Evolutionary conservation across 352 stramenopile genomes (phyloP).

Genomic region (Globisporangium alternatum): DNA sequence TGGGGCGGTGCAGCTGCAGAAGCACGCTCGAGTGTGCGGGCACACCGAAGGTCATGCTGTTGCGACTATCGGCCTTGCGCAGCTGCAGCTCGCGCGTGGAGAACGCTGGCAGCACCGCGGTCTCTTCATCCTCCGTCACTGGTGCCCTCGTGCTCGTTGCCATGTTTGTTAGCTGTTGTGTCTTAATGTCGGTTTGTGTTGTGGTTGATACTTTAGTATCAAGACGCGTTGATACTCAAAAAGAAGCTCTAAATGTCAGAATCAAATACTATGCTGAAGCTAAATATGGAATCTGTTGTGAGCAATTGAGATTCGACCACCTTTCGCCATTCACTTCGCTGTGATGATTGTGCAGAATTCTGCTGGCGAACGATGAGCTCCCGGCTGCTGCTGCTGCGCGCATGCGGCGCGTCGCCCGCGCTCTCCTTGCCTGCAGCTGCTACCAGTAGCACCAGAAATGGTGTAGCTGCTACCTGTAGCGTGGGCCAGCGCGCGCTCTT

Average conservation of each 20-base stretch:
- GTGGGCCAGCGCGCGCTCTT: slow-evolving; percentile 19
- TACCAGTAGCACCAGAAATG: too few relatives aligned
- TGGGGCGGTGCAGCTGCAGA: slow-evolving; percentile 45
- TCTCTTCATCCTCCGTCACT: not conserved
- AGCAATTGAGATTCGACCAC: not conserved
- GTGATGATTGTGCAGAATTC: not conserved
- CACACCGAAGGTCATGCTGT: slow-evolving; percentile 50
- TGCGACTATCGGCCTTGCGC: slow-evolving; percentile 53
- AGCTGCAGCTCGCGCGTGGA: slow-evolving; percentile 44
- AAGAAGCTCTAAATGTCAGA: not conserved
- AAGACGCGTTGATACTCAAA: not conserved
- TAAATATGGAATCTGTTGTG: not conserved
- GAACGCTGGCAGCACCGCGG: slow-evolving; percentile 40
- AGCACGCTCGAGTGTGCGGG: slow-evolving; percentile 52
- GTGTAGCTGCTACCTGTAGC: not conserved
- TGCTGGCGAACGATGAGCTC: not conserved
- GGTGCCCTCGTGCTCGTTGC: not conserved
- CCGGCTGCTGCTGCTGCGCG: not conserved
- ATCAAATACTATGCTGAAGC: not conserved
- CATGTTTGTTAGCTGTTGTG: not conserved
- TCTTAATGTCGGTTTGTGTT: not conserved
- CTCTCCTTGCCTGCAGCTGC: not conserved
- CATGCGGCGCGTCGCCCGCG: not conserved
- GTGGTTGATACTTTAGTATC: not conserved
- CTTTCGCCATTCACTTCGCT: not conserved